Evolutionary conservation across 441 rosid species (phyloP).

Genomic region (Gossypium lobatum): DNA sequence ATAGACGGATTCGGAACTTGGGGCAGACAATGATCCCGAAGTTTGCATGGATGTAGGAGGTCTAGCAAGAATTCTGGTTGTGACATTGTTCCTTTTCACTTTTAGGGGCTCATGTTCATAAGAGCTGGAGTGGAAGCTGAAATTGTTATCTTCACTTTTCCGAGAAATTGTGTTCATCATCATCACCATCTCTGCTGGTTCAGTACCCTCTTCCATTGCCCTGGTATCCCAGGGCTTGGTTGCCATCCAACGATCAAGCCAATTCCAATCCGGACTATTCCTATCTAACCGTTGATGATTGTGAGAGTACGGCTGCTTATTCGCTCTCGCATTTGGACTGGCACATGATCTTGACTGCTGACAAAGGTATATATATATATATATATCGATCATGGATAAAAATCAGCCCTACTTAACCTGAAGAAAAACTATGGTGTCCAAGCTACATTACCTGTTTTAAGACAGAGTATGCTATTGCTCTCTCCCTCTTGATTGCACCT

Average conservation of each 20-base stretch:
- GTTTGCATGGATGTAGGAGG: conserved; percentile 29
- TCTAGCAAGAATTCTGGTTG: conserved; percentile 36
- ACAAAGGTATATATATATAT: conserved; percentile 10
- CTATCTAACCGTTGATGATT: conserved; percentile 34
- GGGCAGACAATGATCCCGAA: conserved; percentile 33
- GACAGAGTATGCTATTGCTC: conserved; percentile 58
- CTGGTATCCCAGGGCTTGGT: conserved; percentile 70
- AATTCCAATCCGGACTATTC: conserved; percentile 49
- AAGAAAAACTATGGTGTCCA: neutral
- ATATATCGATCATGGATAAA: neutral
- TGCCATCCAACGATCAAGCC: conserved; percentile 79
- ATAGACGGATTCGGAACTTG: conserved; percentile 29
- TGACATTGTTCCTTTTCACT: conserved; percentile 44
- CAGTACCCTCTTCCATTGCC: conserved; percentile 36
- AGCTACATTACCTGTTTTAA: conserved; percentile 43
- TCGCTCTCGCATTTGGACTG: conserved; percentile 49
- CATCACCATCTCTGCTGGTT: conserved; percentile 20
- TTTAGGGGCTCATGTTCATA: conserved; percentile 32
- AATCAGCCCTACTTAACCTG: neutral
- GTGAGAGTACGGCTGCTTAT: conserved; percentile 33
- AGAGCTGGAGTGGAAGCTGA: conserved; percentile 23
- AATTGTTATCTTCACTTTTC: conserved; percentile 47
- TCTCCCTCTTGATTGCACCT: conserved; percentile 80
- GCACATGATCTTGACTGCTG: conserved; percentile 51
- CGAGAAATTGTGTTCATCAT: conserved; percentile 27